Evolutionary conservation across 2,329 filamentous ascomycete species (phyloP), one percentile per base, ranked within the genome.

Genomic region (Colletotrichum acutatum): DNA sequence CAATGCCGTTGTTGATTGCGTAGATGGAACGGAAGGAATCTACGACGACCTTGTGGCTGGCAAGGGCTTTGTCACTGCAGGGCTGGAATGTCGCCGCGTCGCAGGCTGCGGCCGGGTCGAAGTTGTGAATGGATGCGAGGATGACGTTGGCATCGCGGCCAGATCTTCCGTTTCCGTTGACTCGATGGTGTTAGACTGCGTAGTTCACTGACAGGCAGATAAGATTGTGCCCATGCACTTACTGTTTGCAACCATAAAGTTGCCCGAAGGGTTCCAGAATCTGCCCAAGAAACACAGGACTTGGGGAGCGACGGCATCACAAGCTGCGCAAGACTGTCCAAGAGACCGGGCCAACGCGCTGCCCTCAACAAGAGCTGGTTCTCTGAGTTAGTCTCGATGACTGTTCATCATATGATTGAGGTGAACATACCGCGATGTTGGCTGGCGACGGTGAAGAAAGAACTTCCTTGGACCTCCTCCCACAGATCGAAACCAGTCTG

Each of bases 401-500:
- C 14, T 8, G 2, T 42, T 19, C 37, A 3, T 49, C 11, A 66
- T 16, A 5, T 59, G n/a, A 30, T 1, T 16, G 26, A 83, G 79
- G 1, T 16, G 1, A 86, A 81, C 74, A 87, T 79, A 77, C 91
- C 87, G 76, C 94, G 90, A 79, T 96, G 91, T 73, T 93, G 90
- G 53, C 89, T 88, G 3, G 90, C 89, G 37, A 91, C 84, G 1
- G 94, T 97, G 82, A 96, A 97, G 85, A 95, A 97, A 0, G 93
- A 95, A 26, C 90, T 91, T 53, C 93, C 93, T 28, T 86, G 84
- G 16, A 95, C 90, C 80, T 97, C 94, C 80, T 97, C 94, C 94
- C 94, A 97, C 3, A 97, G 87, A 80, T 97, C 94, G 78, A 91
- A 97, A 6, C 89, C 88, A 0, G 88, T 89, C 75, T 86, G 81